Percentiles rank a stretch among this genome's conserved stretches.
Conservation (phyloP, 2,329 filamentous ascomycete genomes). For the Alternaria novae-zelandiae region DNA sequence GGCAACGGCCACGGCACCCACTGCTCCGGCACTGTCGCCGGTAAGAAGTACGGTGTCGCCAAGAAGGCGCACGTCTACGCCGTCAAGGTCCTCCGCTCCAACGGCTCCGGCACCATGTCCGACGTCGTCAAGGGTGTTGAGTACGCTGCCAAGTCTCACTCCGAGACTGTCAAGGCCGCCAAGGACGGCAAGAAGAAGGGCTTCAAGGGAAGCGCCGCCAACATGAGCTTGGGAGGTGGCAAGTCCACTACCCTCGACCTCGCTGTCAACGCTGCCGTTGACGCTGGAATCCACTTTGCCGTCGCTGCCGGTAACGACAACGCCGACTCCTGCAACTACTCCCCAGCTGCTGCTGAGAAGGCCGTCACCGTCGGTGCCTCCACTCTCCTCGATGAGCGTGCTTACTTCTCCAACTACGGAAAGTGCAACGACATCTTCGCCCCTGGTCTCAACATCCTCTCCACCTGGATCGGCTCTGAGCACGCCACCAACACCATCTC, state of each 20-base stretch:
- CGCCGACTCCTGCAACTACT: slow-evolving; percentile 99
- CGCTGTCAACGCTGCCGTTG: slow-evolving; percentile 91
- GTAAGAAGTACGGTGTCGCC: slow-evolving; percentile 98
- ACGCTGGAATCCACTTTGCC: slow-evolving; percentile 93
- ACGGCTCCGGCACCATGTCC: slow-evolving; percentile 97
- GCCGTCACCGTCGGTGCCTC: slow-evolving; percentile 96
- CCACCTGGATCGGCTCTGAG: slow-evolving; percentile 97
- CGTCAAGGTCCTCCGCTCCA: slow-evolving; percentile 97
- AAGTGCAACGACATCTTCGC: slow-evolving; percentile 99
- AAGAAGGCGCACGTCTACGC: slow-evolving; percentile 98
- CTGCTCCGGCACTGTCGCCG: slow-evolving; percentile 97
- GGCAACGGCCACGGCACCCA: slow-evolving; percentile 99
- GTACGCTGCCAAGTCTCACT: slow-evolving; percentile 83
- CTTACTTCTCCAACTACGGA: slow-evolving; percentile 99
- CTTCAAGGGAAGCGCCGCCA: slow-evolving; percentile 98
- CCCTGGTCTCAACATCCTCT: slow-evolving; percentile 93
- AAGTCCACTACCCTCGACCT: slow-evolving; percentile 91
- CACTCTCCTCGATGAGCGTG: slow-evolving; percentile 90
- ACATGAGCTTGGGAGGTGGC: slow-evolving; percentile 99
- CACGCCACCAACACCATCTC: slow-evolving; percentile 98
- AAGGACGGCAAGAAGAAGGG: slow-evolving; percentile 91
- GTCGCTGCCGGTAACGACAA: slow-evolving; percentile 99
- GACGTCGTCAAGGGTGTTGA: slow-evolving; percentile 99
- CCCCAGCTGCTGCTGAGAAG: slow-evolving; percentile 87
- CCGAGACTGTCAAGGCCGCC: slow-evolving; percentile 74